Evolutionary conservation across 129 eudicot species (phyloP).

Genomic region (Lactuca sativa): DNA sequence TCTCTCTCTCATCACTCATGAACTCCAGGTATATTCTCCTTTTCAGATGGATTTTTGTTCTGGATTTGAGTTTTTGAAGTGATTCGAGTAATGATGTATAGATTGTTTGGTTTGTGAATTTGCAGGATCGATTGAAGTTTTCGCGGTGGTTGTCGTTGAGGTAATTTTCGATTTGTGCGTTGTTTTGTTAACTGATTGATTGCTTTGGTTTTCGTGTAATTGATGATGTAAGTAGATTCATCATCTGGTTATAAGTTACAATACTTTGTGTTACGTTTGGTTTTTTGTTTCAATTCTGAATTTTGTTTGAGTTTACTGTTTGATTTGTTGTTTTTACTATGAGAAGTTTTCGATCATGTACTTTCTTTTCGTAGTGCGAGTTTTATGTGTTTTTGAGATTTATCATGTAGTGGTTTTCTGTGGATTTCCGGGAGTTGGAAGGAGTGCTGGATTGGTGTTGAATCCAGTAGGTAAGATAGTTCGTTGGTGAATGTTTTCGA

Average conservation of each 20-base stretch:
- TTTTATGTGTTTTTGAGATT: constrained; percentile 4
- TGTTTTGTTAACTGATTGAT: neutral
- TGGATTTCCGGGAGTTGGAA: neutral
- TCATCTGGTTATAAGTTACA: neutral
- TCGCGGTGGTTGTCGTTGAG: constrained; percentile 5
- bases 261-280: neutral
- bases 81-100: constrained; percentile 12
- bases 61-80: constrained; percentile 6
- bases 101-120: constrained; percentile 22
- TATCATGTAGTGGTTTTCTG: neutral
- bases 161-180: constrained; percentile 5
- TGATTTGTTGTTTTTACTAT: constrained; percentile 4
- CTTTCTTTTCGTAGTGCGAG: neutral
- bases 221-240: constrained; percentile 1
- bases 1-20: neutral
- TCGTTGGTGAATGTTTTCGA: constrained; percentile 8
- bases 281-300: neutral
- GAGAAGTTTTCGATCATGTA: constrained; percentile 11
- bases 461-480: neutral
- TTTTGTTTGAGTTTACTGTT: neutral
- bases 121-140: constrained; percentile 22
- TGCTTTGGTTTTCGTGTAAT: neutral
- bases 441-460: neutral
- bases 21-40: constrained; percentile 16
- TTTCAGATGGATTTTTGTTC: neutral